phyloP scores from a whole-genome alignment of 805 yeast species.

The Candida verbasci region DNA sequence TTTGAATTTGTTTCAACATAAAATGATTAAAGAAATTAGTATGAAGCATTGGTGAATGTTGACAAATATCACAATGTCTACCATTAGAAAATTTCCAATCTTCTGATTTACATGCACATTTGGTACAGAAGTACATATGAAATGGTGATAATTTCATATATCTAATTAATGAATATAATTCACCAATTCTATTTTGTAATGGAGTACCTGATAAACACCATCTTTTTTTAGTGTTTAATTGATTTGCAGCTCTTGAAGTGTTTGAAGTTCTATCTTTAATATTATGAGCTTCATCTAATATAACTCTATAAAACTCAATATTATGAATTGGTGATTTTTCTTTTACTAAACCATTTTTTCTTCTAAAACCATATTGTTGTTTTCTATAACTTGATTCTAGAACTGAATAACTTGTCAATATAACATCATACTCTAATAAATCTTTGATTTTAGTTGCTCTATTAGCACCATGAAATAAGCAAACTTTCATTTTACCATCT shows the following conservation, averaged over 20 bases:
- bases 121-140: conserved; percentile 87
- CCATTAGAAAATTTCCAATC: conserved; percentile 85
- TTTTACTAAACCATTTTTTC: conserved; percentile 66
- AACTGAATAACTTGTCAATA: conserved; percentile 89
- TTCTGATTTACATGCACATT: conserved; percentile 76
- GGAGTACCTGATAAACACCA: conserved; percentile 98
- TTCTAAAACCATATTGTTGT: conserved; percentile 75
- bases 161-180: conserved; percentile 86
- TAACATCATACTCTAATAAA: conserved; percentile 64
- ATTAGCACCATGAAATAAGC: conserved; percentile 82
- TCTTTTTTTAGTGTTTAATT: conserved; percentile 63
- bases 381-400: conserved; percentile 82
- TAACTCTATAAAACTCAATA: conserved; percentile 74
- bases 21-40: conserved; percentile 94
- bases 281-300: conserved; percentile 95
- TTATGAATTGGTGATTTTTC: conserved; percentile 74
- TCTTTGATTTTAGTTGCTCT: conserved; percentile 57
- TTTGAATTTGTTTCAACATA: conserved; percentile 89
- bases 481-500: conserved; percentile 56
- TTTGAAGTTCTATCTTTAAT: conserved; percentile 93
- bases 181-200: conserved; percentile 93
- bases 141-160: conserved; percentile 83
- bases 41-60: conserved; percentile 92
- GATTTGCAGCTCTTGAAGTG: conserved; percentile 88
- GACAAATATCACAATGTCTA: conserved; percentile 81